These are phyloP conservation scores for Colletotrichum falcatum DNA, from an alignment of 2,329 filamentous ascomycete genomes.

Conservation along the genomic window DNA sequence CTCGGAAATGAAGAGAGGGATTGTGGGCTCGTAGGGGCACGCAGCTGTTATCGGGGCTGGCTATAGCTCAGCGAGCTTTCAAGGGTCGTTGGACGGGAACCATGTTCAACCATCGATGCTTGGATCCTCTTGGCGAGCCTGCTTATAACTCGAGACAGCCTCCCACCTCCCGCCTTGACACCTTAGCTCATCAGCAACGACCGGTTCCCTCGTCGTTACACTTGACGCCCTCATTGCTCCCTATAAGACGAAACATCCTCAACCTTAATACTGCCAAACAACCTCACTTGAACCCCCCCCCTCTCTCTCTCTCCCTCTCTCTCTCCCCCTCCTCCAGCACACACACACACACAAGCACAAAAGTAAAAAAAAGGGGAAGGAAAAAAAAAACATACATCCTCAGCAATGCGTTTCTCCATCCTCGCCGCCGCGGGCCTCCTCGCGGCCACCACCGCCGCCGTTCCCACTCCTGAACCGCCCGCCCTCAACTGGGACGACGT, in stretches of 20 bases:
- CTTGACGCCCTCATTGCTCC: no score
- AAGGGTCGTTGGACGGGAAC: neutral
- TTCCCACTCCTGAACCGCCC: neutral
- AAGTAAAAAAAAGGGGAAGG: no score
- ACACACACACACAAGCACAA: no score
- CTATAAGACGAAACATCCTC: no score
- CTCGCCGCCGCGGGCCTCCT: neutral
- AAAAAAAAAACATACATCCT: no score
- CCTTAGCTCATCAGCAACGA: no score
- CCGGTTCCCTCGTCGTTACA: no score
- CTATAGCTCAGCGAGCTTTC: neutral
- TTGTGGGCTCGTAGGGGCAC: neutral
- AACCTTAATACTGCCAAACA: no score
- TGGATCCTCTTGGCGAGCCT: neutral
- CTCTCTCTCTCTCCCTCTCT: no score
- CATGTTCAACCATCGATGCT: neutral
- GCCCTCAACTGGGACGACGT: neutral
- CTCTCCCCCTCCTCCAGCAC: no score
- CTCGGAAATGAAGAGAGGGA: neutral
- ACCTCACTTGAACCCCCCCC: no score
- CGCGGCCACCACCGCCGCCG: neutral
- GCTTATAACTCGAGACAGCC: neutral
- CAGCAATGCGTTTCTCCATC: neutral
- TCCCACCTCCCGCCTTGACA: neutral
- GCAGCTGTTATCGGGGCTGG: neutral